Base-by-base conservation (phyloP, 768 basidiomycete species). In the Podaxis carcinomalis region DNA sequence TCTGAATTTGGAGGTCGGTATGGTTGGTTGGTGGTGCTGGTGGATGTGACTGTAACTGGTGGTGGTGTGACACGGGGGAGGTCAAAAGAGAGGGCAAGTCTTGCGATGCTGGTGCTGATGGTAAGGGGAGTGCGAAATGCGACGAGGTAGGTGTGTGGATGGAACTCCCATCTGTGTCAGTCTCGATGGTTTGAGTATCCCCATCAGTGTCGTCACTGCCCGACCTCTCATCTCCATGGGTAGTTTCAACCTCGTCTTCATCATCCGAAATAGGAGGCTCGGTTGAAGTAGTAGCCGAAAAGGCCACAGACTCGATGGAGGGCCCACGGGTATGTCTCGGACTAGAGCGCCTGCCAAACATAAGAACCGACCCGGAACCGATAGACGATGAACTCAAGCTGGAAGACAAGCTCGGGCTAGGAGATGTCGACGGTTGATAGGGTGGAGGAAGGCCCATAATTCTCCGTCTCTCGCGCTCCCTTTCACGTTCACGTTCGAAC, bases 111-210 rank as follows among this genome's bases (percentile, higher is more conserved):
- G 14, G 28, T 37, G 3, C 54, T 50, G 32, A 58, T 40, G 47
- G 46, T 50, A 63, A 55, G 40, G 59, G 60, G 23, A 53, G 63
- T 40, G 58, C 65, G 63, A 67, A 63, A 64, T 69, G 70, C 1
- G 72, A 72, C 35, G 75, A 73, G 7, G 76, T 70, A 19, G 81
- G 81, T 0, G 81, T 82, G 55, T 79, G 81, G 10, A 82, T 59
- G 0, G 80, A 82, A 55, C 80, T 81, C 3, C 76, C 79, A 64
- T 83, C 81, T 1, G 79, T 80, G 21, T 78, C 78, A 0, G 79
- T 79, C 14, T 61, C 59, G n/a, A 49, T 55, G 13, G 44, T 61
- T 28, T 74, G 64, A 44, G 42, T 51, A 46, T 61, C 62, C 47
- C 56, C 37, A 62, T 64, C 39, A 47, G 51, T 25, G 62, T 61